Percentiles rank a stretch among this genome's conserved stretches.
phyloP scores from a whole-genome alignment of 2,329 filamentous ascomycete genomes.

The Rugonectria rugulosa region DNA sequence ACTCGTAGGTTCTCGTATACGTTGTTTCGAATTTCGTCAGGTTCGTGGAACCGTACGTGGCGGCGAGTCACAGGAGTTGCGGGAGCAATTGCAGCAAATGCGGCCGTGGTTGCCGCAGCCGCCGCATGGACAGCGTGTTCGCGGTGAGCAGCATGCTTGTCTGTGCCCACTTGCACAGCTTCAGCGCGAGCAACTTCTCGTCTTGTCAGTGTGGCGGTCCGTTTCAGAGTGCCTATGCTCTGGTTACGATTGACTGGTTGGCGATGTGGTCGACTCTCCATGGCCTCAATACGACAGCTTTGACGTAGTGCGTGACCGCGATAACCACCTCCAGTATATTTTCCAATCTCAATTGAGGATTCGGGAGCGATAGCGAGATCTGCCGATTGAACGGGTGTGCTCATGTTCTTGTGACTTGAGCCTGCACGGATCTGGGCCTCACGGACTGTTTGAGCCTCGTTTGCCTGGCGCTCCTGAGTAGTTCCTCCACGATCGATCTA shows the following conservation, averaged over 20 bases:
- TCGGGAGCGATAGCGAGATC: constrained; percentile 28
- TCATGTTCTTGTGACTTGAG: constrained; percentile 38
- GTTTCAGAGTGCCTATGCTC: constrained; percentile 49
- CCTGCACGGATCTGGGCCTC: constrained; percentile 57
- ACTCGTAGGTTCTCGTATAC: constrained; percentile 61
- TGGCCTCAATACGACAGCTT: too few species aligned
- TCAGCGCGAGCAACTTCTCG: constrained; percentile 62
- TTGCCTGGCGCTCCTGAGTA: constrained; percentile 54
- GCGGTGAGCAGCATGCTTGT: constrained; percentile 54
- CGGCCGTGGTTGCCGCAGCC: too few species aligned
- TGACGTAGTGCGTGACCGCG: too few species aligned
- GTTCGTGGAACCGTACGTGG: constrained; percentile 52
- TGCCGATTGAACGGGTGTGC: constrained; percentile 35
- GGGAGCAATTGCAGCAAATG: constrained; percentile 37
- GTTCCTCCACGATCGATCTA: constrained; percentile 64
- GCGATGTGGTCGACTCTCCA: too few species aligned
- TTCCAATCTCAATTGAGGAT: constrained; percentile 24
- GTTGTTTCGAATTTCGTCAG: constrained; percentile 59
- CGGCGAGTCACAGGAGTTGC: constrained; percentile 37
- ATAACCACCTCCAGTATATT: too few species aligned
- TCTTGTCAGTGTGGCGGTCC: constrained; percentile 57
- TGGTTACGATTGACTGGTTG: constrained; percentile 26
- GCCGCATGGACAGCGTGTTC: too few species aligned
- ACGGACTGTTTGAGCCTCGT: constrained; percentile 60
- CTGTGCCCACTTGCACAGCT: constrained; percentile 58